Percentiles rank a stretch among this genome's conserved stretches.
Conservation (phyloP, 352 stramenopile species). For the Globisporangium echinulatum region DNA sequence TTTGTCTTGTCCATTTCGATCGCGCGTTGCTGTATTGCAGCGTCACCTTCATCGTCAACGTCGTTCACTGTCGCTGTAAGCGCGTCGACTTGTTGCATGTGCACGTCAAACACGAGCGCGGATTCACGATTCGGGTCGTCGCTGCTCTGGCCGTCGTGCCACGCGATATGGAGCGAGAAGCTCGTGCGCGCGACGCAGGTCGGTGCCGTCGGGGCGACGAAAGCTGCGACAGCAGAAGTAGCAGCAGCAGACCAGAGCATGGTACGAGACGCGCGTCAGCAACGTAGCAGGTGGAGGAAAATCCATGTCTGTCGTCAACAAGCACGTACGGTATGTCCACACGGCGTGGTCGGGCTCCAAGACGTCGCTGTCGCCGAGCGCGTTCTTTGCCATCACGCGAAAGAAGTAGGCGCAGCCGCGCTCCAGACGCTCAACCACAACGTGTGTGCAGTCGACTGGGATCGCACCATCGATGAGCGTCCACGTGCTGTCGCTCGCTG, state of each 20-base stretch:
- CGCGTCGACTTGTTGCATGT: constrained; percentile 14
- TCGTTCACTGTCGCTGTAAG: not conserved
- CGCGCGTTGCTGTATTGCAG: too few relatives aligned
- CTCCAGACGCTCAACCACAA: constrained; percentile 6
- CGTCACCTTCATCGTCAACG: too few relatives aligned
- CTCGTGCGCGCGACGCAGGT: constrained; percentile 16
- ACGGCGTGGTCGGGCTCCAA: not conserved
- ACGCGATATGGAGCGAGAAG: constrained; percentile 18
- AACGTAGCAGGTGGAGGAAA: too few relatives aligned
- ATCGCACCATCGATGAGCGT: constrained; percentile 3
- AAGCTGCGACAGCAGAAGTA: constrained; percentile 10
- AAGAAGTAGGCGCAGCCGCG: constrained; percentile 14
- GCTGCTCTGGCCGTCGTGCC: constrained; percentile 8
- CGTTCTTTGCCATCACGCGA: constrained; percentile 18
- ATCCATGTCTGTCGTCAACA: not conserved
- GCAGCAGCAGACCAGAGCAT: not conserved
- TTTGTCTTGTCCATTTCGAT: not conserved
- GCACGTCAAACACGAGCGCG: constrained; percentile 18
- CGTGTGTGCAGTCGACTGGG: constrained; percentile 9
- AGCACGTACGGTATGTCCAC: constrained; percentile 22
- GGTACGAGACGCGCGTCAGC: too few relatives aligned
- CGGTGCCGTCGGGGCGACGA: constrained; percentile 15
- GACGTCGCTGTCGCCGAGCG: constrained; percentile 15
- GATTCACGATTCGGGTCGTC: not conserved
- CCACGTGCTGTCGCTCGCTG: constrained; percentile 3